Percentiles rank a stretch among this genome's conserved stretches.
These are phyloP conservation scores for Kwoniella heveanensis DNA, from an alignment of 768 basidiomycete species.

Conservation along the genomic window DNA sequence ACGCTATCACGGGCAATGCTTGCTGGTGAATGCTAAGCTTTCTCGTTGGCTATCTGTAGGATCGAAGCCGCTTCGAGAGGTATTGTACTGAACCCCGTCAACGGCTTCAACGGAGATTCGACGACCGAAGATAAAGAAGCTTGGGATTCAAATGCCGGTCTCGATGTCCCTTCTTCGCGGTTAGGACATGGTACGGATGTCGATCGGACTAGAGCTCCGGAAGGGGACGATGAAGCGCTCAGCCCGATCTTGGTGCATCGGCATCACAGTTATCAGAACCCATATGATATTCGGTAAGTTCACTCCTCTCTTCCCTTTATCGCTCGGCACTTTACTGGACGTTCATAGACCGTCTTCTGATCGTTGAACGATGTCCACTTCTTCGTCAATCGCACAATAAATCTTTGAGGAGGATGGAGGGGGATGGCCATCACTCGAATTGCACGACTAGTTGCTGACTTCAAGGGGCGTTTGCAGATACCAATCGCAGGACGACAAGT, in stretches of 20 bases:
- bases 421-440: too few species aligned
- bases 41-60: conserved; percentile 11
- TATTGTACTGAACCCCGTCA: conserved; percentile 21
- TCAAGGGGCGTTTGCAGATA: conserved; percentile 22
- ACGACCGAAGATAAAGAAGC: conserved; percentile 24
- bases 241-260: conserved; percentile 31
- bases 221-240: conserved; percentile 37
- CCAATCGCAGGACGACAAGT: conserved; percentile 32
- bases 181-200: not conserved
- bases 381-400: too few species aligned
- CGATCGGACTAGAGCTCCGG: not conserved
- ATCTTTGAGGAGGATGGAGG: not conserved
- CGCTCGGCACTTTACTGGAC: too few species aligned
- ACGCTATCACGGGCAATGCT: too few species aligned
- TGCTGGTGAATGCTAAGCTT: too few species aligned
- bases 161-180: too few species aligned
- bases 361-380: too few species aligned
- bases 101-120: not conserved
- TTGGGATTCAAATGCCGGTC: not conserved
- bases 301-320: too few species aligned
- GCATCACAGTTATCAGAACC: conserved; percentile 35
- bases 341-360: too few species aligned
- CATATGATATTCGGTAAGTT: conserved; percentile 44
- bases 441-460: too few species aligned
- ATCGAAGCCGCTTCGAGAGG: conserved; percentile 41